Percentiles rank a stretch among this genome's conserved stretches.
Conservation (phyloP, 2,329 filamentous ascomycete species). For the Colletotrichum lini region DNA sequence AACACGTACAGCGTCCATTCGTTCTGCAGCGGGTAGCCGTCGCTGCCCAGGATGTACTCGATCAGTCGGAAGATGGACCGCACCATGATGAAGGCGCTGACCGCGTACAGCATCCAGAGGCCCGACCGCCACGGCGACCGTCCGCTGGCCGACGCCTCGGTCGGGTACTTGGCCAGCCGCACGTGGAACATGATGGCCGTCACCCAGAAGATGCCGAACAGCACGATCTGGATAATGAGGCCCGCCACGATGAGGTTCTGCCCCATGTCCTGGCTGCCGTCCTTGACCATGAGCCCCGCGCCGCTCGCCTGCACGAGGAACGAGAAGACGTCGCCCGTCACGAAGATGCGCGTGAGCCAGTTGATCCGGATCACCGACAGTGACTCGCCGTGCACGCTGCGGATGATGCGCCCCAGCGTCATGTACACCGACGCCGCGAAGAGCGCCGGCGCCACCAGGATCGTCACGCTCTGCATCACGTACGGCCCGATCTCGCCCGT, state of each 20-base stretch:
- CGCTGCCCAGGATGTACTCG: conserved; percentile 68
- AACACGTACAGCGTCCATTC: conserved; percentile 74
- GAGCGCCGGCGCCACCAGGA: conserved; percentile 63
- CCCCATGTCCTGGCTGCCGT: conserved; percentile 52
- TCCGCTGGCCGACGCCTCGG: conserved; percentile 37
- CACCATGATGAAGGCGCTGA: conserved; percentile 63
- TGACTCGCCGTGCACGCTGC: conserved; percentile 53
- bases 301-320: conserved; percentile 66
- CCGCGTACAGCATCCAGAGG: conserved; percentile 66
- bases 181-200: conserved; percentile 64
- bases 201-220: conserved; percentile 69
- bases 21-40: conserved; percentile 63
- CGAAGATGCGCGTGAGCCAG: conserved; percentile 69
- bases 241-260: conserved; percentile 69
- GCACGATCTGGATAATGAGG: conserved; percentile 69
- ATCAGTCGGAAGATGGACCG: conserved; percentile 71
- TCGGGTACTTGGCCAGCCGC: conserved; percentile 46
- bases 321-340: conserved; percentile 66
- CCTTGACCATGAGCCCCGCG: conserved; percentile 52
- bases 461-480: conserved; percentile 58
- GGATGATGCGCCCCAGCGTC: conserved; percentile 61
- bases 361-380: conserved; percentile 51
- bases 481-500: conserved; percentile 55
- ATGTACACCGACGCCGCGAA: conserved; percentile 68
- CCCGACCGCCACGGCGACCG: conserved; percentile 50